These are phyloP conservation scores for Rhizopogon rudus DNA, from an alignment of 768 basidiomycete genomes.

Conservation along the genomic window DNA sequence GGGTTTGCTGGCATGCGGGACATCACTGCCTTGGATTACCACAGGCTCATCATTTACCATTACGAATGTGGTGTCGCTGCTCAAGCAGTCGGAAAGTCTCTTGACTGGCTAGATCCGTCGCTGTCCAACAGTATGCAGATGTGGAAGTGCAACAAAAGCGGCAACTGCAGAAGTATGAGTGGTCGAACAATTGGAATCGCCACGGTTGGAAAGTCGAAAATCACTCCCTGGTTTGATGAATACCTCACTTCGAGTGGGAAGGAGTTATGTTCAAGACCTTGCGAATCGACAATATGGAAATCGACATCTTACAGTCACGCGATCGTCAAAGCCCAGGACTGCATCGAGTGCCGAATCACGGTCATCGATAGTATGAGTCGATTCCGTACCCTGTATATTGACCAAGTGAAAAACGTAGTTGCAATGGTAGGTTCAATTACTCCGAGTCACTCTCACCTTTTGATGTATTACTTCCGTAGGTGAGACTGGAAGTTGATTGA, in stretches of 20 bases:
- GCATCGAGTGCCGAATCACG: neutral
- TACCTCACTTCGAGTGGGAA: neutral
- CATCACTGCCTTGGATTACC: conserved; percentile 36
- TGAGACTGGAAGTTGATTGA: neutral
- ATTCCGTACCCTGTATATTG: neutral
- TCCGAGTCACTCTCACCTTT: conserved; percentile 8
- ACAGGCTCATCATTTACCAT: conserved; percentile 38
- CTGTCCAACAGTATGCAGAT: too few species aligned
- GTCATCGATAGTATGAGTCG: neutral
- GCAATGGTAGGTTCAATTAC: neutral
- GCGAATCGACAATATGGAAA: neutral
- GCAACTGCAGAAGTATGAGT: too few species aligned
- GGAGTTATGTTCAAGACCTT: neutral
- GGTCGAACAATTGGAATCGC: too few species aligned
- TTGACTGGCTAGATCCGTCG: too few species aligned
- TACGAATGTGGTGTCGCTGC: conserved; percentile 27
- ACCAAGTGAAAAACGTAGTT: neutral
- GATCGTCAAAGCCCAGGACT: neutral
- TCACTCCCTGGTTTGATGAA: neutral
- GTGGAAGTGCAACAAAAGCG: too few species aligned
- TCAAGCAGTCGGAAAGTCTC: conserved; percentile 1
- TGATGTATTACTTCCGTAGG: conserved; percentile 1
- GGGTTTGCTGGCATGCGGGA: conserved; percentile 34
- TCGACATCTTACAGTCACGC: neutral
- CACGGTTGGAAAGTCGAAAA: too few species aligned